phyloP scores from a whole-genome alignment of 2,329 filamentous ascomycete genomes.

The Xylariaceae sp. region DNA sequence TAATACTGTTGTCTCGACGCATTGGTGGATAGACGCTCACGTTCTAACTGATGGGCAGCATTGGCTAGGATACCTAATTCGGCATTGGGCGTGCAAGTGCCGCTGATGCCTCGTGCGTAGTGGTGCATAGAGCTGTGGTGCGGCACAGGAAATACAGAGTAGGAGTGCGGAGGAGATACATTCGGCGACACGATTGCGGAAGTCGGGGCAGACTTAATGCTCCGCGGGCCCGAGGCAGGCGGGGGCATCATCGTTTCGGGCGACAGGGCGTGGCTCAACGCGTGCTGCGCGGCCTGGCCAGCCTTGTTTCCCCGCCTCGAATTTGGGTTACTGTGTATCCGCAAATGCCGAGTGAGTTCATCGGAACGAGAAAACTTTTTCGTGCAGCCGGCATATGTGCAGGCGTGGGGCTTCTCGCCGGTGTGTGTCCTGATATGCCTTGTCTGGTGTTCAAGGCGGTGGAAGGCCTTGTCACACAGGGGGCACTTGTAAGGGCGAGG shows the following conservation, averaged over 20 bases:
- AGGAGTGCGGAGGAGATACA: conserved; percentile 90
- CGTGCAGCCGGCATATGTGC: conserved; percentile 89
- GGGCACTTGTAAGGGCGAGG: conserved; percentile 98
- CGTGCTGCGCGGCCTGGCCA: conserved; percentile 41
- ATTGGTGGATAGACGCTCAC: conserved; percentile 45
- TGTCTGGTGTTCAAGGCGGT: conserved; percentile 91
- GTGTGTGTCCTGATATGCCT: conserved; percentile 94
- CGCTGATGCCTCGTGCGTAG: conserved; percentile 41
- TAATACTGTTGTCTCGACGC: conserved; percentile 51
- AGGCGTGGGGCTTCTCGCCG: conserved; percentile 95
- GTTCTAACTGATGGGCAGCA: conserved; percentile 57
- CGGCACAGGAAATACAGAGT: conserved; percentile 60
- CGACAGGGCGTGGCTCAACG: conserved; percentile 42
- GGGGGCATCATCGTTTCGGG: conserved; percentile 68
- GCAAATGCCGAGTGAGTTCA: conserved; percentile 91
- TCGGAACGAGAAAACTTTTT: conserved; percentile 97
- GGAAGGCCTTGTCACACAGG: conserved; percentile 96
- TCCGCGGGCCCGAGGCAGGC: conserved; percentile 60
- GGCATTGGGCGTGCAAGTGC: conserved; percentile 39
- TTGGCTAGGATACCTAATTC: conserved; percentile 58
- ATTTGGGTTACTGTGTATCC: conserved; percentile 99
- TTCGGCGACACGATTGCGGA: conserved; percentile 90
- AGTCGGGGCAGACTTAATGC: conserved; percentile 80
- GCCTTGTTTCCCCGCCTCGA: conserved; percentile 88
- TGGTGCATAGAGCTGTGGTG: conserved; percentile 42